Conservation (phyloP, 306 rosid species). For the Quercus parvula region DNA sequence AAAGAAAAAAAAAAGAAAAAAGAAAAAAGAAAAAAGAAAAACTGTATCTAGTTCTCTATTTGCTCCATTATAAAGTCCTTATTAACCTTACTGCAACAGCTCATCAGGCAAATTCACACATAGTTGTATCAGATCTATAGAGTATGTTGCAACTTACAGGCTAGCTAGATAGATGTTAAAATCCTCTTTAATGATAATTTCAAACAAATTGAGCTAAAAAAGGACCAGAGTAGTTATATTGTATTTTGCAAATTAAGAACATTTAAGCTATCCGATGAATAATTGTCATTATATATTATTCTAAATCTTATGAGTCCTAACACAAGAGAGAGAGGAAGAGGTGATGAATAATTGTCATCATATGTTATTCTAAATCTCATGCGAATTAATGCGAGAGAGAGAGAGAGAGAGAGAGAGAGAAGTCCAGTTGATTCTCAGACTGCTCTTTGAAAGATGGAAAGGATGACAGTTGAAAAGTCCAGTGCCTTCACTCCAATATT, state of each 20-base stretch:
- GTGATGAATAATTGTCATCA: background rate
- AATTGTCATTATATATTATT: background rate
- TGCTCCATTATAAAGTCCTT: too few species aligned
- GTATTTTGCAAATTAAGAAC: background rate
- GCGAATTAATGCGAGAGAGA: background rate
- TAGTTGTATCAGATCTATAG: background rate
- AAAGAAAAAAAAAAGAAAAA: background rate
- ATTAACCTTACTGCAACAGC: too few species aligned
- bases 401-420: background rate
- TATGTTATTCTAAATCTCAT: background rate
- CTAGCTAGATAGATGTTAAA: background rate
- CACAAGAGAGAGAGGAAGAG: background rate
- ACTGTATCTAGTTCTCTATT: background rate
- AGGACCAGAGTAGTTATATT: background rate
- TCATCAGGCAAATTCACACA: background rate
- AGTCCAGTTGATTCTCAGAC: too few species aligned
- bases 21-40: background rate
- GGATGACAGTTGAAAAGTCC: slow-evolving; percentile 7
- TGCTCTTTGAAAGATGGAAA: background rate
- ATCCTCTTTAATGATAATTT: background rate
- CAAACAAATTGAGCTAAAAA: background rate
- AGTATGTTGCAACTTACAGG: background rate
- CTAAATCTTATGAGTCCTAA: background rate
- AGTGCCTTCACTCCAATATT: slow-evolving; percentile 36
- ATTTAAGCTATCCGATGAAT: background rate